Percentiles rank a stretch among this genome's conserved stretches.
Evolutionary conservation across 345 rosid species (phyloP).

Genomic region (Moricandia arvensis): DNA sequence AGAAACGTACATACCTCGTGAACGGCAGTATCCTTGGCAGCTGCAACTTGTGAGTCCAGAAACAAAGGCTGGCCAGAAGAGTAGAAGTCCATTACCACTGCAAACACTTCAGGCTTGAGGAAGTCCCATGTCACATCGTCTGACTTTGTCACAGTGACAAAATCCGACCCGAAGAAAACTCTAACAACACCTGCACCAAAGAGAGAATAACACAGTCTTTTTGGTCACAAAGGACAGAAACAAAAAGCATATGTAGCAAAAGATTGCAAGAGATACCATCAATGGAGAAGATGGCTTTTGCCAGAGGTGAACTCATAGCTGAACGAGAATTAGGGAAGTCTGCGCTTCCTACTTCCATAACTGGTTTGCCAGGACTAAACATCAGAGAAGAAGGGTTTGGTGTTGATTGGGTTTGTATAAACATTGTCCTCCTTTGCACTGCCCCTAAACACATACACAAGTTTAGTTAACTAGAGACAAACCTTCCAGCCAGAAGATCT

Average conservation of each 20-base stretch:
- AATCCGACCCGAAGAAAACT: constrained; percentile 92
- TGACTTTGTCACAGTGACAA: constrained; percentile 83
- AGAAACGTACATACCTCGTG: constrained; percentile 49
- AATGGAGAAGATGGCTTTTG: constrained; percentile 67
- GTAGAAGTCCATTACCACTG: constrained; percentile 92
- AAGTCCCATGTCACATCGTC: constrained; percentile 86
- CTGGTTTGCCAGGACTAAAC: constrained; percentile 89
- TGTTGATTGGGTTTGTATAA: constrained; percentile 84
- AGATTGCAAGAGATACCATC: constrained; percentile 52
- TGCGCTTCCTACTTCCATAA: constrained; percentile 89
- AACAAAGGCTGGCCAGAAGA: constrained; percentile 86
- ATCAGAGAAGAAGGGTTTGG: constrained; percentile 96
- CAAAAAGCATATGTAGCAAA: neutral
- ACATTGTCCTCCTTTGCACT: constrained; percentile 94
- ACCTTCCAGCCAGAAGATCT: neutral
- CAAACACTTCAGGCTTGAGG: constrained; percentile 87
- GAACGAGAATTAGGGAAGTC: constrained; percentile 88
- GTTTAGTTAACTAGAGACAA: neutral
- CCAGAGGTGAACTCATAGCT: constrained; percentile 74
- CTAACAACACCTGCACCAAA: constrained; percentile 59
- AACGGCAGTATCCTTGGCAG: constrained; percentile 87
- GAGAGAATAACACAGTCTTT: neutral
- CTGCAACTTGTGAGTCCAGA: constrained; percentile 63
- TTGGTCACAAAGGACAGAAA: neutral
- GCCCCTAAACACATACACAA: constrained; percentile 6